Evolutionary conservation across 257 asterid species (phyloP), one percentile per base, ranked within the genome.

Genomic region (Solanum chiquidenum): DNA sequence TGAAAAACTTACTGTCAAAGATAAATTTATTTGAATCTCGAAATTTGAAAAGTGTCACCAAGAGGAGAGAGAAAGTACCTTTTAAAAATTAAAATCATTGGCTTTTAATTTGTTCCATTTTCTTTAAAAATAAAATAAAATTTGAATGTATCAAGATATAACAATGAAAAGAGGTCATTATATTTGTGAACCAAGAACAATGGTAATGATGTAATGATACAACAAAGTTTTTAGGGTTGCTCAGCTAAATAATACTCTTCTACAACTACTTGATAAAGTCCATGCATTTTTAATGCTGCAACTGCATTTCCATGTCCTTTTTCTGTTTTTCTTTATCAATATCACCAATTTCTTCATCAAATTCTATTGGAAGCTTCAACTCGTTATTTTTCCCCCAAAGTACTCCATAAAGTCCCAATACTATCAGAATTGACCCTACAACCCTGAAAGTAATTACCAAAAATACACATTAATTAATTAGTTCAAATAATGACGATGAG

Each of bases 311-410:
- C 7, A 76, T 6, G 68, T 80, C 88, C 14, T 84, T 83, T 40
- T 33, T 76, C 84, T 89, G 60, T 62, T 58, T 40, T 74, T 79
- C 83, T 66, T 85, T 21, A n/a, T 87, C 84, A 52, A 52, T 52
- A 20, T 38, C 29, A 49, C 86, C 69, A 29, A 49, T 82, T 82
- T 75, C 91, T 49, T 85, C 86, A 12, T 75, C 71, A 71, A 29
- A 62, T 20, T 72, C 87, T 7, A 42, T 52, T 40, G 76, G n/a
- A 2, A 52, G 58, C 77, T 87, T 18, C 86, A 86, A 64, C 87
- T 96, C 99, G 69, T 82, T 92, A 21, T 91, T 93, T 92, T 96
- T 96, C 0, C 98, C 99, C 99, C 98, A 96, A 4, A 95, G 90
- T 9, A 96, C 98, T 55, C 95, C 92, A 49, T 95, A 95, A 2